Conservation (phyloP, 805 yeast species). For the Blastobotrys peoriensis region DNA sequence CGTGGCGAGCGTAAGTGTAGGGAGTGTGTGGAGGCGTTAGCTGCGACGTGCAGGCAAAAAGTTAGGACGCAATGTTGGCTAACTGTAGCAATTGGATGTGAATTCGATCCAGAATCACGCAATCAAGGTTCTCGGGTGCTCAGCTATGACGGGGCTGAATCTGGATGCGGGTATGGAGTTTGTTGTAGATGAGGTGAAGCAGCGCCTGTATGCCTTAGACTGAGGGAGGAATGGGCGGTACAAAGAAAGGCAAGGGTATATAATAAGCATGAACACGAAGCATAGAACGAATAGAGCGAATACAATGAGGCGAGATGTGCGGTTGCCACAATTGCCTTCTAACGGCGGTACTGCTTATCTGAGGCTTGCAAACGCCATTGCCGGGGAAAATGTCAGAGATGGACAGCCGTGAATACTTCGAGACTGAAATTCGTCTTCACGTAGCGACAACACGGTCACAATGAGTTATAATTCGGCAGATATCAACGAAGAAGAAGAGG, state of each 20-base stretch:
- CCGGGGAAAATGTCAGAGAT: no score
- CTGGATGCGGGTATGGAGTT: constrained; percentile 38
- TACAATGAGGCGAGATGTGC: no score
- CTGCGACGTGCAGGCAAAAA: neutral
- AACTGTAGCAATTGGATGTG: constrained; percentile 28
- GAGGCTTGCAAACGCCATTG: no score
- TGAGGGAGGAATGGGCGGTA: no score
- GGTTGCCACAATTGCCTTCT: no score
- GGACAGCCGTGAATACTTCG: no score
- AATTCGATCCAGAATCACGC: constrained; percentile 34
- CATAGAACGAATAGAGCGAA: no score
- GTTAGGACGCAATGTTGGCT: neutral
- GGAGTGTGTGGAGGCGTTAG: constrained; percentile 3
- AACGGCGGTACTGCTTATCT: no score
- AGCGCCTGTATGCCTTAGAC: constrained; percentile 35
- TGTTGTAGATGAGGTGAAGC: constrained; percentile 37
- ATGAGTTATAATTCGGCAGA: neutral
- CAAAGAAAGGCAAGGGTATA: no score
- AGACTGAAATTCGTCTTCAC: no score
- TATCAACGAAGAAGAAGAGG: constrained; percentile 24
- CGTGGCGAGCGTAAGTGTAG: constrained; percentile 8
- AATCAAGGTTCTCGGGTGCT: constrained; percentile 39
- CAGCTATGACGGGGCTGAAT: constrained; percentile 43
- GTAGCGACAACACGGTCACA: no score
- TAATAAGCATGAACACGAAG: no score